Base-by-base conservation (phyloP, 345 rosid species). In the Hibiscus tridactylites region DNA sequence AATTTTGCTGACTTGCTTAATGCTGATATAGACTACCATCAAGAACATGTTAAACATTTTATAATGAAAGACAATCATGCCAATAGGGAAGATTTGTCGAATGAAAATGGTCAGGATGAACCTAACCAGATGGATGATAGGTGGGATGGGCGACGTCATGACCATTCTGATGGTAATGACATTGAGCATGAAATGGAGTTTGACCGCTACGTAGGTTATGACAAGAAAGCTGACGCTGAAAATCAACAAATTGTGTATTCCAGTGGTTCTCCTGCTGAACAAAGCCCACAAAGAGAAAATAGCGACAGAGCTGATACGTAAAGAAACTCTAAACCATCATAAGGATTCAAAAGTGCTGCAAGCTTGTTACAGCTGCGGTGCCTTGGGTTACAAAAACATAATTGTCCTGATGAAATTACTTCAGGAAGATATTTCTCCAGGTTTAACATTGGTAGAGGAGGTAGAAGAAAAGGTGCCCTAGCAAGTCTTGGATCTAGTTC, bases 281-380 rank as follows among this genome's bases (percentile, higher is more conserved):
- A 28, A 47, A 80, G 49, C 59, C 60, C 80, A 61, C 71, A 31
- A n/a, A 63, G 69, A 71, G 71, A 65, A 56, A 61, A 54, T 24
- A 58, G 16, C n/a, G n/a, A 12, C 65, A 57, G 73, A 57, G 49
- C 46, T 53, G 24, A 26, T 56, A 31, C 46, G 60, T 44, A 77
- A 77, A 69, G 63, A 16, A 60, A 70, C 21, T 68, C 68, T 79
- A 57, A 76, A 75, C 29, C 50, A 19, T 31, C 24, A 64, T 61
- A 60, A 46, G 37, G 61, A 62, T 79, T 67, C 58, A 35, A 76
- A 79, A 57, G n/a, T 9, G 7, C 53, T 28, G 28, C 71, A 42
- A 76, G 44, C 70, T 65, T 80, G 88, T 74, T 85, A 77, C 50
- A 68, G 26, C 49, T 79, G 85, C 52, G 81, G 84, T 71, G 65